phyloP scores from a whole-genome alignment of 1,139 yeast genomes.

The Nadsonia commutata region DNA sequence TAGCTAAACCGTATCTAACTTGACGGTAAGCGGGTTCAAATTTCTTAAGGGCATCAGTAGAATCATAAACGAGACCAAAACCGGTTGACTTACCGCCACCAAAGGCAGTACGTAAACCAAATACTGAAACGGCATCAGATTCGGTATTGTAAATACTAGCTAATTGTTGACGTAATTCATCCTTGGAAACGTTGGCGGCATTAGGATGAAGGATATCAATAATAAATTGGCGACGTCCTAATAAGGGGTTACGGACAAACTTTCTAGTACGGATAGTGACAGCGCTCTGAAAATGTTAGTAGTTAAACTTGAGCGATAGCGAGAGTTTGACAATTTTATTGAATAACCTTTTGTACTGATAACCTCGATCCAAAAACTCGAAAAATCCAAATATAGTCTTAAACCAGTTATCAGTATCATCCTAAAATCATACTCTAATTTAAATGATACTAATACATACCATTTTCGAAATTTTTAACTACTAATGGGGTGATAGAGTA shows the following conservation, averaged over 20 bases:
- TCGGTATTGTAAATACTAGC: conserved; percentile 96
- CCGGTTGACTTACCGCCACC: conserved; percentile 99
- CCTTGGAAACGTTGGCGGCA: conserved; percentile 98
- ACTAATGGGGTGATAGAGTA: too few relatives aligned
- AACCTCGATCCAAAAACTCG: too few relatives aligned
- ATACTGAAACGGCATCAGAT: conserved; percentile 96
- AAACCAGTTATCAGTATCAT: too few relatives aligned
- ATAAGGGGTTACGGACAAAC: conserved; percentile 98
- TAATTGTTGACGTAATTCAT: conserved; percentile 95
- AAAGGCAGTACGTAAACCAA: conserved; percentile 98
- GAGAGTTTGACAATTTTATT: too few relatives aligned
- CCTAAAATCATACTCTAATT: too few relatives aligned
- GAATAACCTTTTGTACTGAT: too few relatives aligned
- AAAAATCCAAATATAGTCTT: too few relatives aligned
- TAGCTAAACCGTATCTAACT: conserved; percentile 97
- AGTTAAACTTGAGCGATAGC: too few relatives aligned
- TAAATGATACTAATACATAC: too few relatives aligned
- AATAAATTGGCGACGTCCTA: conserved; percentile 99
- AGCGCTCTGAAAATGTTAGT: conserved; percentile 46
- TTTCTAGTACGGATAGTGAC: conserved; percentile 99
- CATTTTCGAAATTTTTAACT: too few relatives aligned
- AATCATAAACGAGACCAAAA: conserved; percentile 97
- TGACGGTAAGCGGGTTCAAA: conserved; percentile 99
- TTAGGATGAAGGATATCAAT: conserved; percentile 99
- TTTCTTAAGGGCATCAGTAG: conserved; percentile 94